These are phyloP conservation scores for Wilcoxina mikolae DNA, from an alignment of 495 filamentous ascomycete genomes.

Conservation along the genomic window DNA sequence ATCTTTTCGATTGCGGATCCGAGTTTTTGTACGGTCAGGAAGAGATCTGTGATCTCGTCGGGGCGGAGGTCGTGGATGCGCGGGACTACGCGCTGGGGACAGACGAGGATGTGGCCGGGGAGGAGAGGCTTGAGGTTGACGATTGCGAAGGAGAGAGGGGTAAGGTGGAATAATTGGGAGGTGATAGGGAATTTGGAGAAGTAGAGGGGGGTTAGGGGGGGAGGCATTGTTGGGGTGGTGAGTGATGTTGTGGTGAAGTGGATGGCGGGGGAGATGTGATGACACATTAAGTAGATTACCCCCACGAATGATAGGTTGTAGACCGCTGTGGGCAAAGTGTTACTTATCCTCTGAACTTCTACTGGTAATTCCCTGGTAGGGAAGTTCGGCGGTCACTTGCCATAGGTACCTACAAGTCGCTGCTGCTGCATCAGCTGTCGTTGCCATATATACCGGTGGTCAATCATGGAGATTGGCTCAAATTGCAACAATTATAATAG, in stretches of 20 bases:
- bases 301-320: no score
- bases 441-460: no score
- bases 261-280: no score
- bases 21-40: constrained; percentile 66
- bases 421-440: no score
- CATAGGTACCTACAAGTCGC: no score
- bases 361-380: no score
- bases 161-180: constrained; percentile 65
- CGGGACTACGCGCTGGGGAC: constrained; percentile 46
- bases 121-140: constrained; percentile 92
- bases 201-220: constrained; percentile 33
- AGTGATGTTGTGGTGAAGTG: not conserved
- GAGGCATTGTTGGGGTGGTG: not conserved
- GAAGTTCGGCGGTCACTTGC: no score
- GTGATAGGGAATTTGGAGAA: constrained; percentile 55
- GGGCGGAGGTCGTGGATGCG: constrained; percentile 61
- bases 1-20: constrained; percentile 20
- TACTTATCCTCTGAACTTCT: no score
- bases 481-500: no score
- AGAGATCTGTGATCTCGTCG: constrained; percentile 68
- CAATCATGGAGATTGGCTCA: no score
- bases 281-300: no score
- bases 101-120: constrained; percentile 83
- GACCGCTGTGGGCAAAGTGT: no score
- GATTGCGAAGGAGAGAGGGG: constrained; percentile 62